Evolutionary conservation across 306 rosid genomes (phyloP), one percentile per base, ranked within the genome.

Genomic region (Gillenia trifoliata): DNA sequence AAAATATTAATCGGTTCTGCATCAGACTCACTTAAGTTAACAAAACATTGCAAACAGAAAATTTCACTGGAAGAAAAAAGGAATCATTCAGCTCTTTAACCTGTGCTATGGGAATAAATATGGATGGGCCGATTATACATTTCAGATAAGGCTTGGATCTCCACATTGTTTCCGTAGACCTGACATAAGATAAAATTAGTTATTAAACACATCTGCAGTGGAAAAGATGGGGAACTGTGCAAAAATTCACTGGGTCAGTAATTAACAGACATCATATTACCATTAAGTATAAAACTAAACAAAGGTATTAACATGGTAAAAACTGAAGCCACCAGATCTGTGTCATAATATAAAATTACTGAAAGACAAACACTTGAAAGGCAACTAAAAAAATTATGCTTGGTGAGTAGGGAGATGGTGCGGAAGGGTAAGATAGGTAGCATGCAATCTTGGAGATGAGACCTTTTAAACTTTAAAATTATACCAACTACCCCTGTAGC

Each of bases 41-140:
- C 34, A 61, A 66, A 57, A 54, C 11, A 62, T 10, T 61, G 68
- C 19, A 66, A 47, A 66, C 1, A 12, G 52, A 23, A 31, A 59
- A 54, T 30, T 49, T 38, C 62, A 38, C 7, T 20, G 11, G 13
- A 71, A 73, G 67, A 64, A 74, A 10, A 11, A 26, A 45, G 20
- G 61, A 61, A 65, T 15, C 50, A 45, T 33, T 8, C 60, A 70
- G 72, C 33, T 38, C 28, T 72, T 65, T 36, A 33, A 92, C 99
- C 99, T 80, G 87, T 87, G 80, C 88, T 68, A 73, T 94, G 90
- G 56, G 92, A 88, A 82, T 88, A 90, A 54, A 94, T 94, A 84
- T 94, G 97, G 80, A 94, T 92, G 28, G 96, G 99, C 57, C 99
- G 89, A 80, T 94, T 94, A 60, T 94, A 94, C 96, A 94, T 94